These are phyloP conservation scores for Boeremia lycopersici DNA, from an alignment of 2,329 filamentous ascomycete species.

Conservation along the genomic window DNA sequence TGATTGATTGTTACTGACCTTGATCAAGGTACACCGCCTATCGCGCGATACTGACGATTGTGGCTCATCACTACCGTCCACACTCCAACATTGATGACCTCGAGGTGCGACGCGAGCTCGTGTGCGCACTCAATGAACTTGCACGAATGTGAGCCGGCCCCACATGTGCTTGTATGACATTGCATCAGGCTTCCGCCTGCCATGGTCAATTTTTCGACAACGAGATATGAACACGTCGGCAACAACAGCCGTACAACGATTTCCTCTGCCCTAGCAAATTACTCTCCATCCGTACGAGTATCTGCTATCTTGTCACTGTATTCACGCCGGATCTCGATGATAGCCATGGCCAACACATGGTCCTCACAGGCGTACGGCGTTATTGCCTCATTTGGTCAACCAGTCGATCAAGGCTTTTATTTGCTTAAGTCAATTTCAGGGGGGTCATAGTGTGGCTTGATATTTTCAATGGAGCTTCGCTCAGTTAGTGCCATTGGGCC, in stretches of 20 bases:
- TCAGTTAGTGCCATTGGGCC: not conserved
- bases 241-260: not conserved
- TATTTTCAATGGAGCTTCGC: not conserved
- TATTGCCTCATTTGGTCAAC: slow-evolving; percentile 2
- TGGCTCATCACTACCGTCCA: slow-evolving; percentile 53
- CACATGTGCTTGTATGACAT: not conserved
- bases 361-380: slow-evolving; percentile 13
- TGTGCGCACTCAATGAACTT: slow-evolving; percentile 47
- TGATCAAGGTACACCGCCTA: slow-evolving; percentile 52
- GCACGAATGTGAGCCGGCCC: slow-evolving; percentile 29
- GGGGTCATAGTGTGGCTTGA: not conserved
- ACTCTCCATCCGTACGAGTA: not conserved
- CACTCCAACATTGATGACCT: slow-evolving; percentile 49
- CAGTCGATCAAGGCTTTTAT: not conserved
- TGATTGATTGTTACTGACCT: slow-evolving; percentile 9
- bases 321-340: not conserved
- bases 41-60: slow-evolving; percentile 50
- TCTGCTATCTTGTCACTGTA: not conserved
- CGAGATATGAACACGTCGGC: not conserved
- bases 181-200: not conserved
- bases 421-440: not conserved
- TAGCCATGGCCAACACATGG: not conserved
- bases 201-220: not conserved
- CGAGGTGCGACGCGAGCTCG: slow-evolving; percentile 51
- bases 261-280: not conserved